Evolutionary conservation across 192 early-diverging fungal genomes (phyloP).

Genomic region (Allomyces javanicus): DNA sequence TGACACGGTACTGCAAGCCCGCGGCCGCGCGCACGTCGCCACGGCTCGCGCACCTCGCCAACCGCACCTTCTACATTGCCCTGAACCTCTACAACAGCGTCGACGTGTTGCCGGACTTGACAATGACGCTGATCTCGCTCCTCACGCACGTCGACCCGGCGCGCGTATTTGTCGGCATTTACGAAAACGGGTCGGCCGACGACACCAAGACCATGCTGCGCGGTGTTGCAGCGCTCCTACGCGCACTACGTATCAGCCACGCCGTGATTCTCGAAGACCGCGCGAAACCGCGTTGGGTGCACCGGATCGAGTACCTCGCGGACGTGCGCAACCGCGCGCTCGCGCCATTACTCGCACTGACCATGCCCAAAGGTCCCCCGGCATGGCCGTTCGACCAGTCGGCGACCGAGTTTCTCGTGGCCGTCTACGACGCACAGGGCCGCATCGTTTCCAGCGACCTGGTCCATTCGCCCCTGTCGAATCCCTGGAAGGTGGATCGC

Average conservation of each 20-base stretch:
- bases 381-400: not conserved
- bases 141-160: constrained; percentile 13
- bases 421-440: too few species aligned
- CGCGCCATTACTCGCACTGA: constrained; percentile 12
- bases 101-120: constrained; percentile 18
- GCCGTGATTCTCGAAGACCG: constrained; percentile 5
- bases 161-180: constrained; percentile 19
- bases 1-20: too few species aligned
- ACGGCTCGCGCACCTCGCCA: too few species aligned
- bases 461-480: too few species aligned
- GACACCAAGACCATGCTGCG: constrained; percentile 15
- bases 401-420: too few species aligned
- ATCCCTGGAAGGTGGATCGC: too few species aligned
- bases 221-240: constrained; percentile 5
- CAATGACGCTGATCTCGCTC: constrained; percentile 12
- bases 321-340: constrained; percentile 20
- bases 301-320: constrained; percentile 26
- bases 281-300: constrained; percentile 2
- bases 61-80: constrained; percentile 6
- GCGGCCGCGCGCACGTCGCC: too few species aligned
- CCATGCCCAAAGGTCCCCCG: constrained; percentile 7
- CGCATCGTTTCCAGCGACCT: too few species aligned
- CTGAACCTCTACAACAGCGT: constrained; percentile 21
- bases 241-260: constrained; percentile 11
- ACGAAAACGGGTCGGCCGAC: constrained; percentile 23